Conservation (phyloP, 208 protist genomes). For the Crithidia expoeki region DNA sequence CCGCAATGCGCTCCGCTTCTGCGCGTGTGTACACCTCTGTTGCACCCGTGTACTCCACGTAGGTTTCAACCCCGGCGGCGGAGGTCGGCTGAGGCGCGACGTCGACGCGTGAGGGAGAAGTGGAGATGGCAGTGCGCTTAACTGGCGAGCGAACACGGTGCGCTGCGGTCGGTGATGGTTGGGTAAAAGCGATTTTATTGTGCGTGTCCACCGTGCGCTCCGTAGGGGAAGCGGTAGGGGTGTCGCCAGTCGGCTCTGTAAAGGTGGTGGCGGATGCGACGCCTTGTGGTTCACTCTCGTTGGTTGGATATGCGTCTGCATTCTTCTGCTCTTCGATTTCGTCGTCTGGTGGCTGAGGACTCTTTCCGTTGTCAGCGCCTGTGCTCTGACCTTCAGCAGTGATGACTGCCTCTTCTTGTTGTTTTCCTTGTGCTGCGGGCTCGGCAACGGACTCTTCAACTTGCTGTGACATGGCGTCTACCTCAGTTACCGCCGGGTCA, state of each 20-base stretch:
- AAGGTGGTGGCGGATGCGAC: neutral
- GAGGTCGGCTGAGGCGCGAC: neutral
- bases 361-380: neutral
- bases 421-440: neutral
- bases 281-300: neutral
- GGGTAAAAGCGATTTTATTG: slow-evolving; percentile 11
- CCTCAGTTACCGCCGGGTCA: neutral
- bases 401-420: neutral
- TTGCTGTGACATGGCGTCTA: neutral
- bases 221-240: neutral
- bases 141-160: neutral
- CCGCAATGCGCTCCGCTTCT: slow-evolving; percentile 27
- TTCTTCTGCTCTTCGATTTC: neutral
- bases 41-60: neutral
- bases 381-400: neutral
- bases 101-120: neutral
- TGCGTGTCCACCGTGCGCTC: neutral
- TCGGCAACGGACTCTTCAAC: neutral
- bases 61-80: too few relatives aligned
- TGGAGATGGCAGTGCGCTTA: neutral
- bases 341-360: too few relatives aligned
- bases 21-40: slow-evolving; percentile 1
- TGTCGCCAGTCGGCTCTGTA: neutral
- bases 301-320: neutral
- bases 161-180: neutral